Evolutionary conservation across 1,139 yeast species (phyloP).

Genomic region (Yamadazyma diddensiae): DNA sequence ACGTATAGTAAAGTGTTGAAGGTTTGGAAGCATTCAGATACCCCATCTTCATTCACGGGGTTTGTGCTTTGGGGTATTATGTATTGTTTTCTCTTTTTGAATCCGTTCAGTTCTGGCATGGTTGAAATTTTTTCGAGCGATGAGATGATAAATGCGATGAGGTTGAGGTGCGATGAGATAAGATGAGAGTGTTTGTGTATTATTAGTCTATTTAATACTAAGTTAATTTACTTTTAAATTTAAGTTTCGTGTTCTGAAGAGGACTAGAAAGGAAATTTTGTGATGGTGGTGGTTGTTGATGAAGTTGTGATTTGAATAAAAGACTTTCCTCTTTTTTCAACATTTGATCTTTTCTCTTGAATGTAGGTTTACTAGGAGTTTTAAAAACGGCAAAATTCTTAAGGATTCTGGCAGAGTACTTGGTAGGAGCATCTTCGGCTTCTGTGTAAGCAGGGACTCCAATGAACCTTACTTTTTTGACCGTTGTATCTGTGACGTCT

Average conservation of each 20-base stretch:
- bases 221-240: constrained; percentile 11
- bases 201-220: constrained; percentile 3
- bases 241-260: constrained; percentile 10
- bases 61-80: constrained; percentile 30
- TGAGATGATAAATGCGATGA: constrained; percentile 5
- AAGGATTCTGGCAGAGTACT: constrained; percentile 44
- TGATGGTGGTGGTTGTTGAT: constrained; percentile 6
- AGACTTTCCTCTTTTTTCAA: constrained; percentile 53
- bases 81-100: constrained; percentile 9
- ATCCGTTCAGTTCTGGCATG: neutral
- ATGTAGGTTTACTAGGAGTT: constrained; percentile 24
- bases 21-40: constrained; percentile 63
- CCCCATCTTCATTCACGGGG: constrained; percentile 34
- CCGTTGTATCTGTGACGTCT: constrained; percentile 6
- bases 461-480: constrained; percentile 48
- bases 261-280: constrained; percentile 6
- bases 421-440: constrained; percentile 56
- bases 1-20: constrained; percentile 69
- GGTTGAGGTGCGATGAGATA: constrained; percentile 4
- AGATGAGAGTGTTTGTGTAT: constrained; percentile 1
- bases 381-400: constrained; percentile 45
- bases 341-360: constrained; percentile 40
- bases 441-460: constrained; percentile 53
- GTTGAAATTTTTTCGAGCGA: constrained; percentile 5
- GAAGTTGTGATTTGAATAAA: constrained; percentile 40